Percentiles rank a stretch among this genome's conserved stretches.
phyloP scores from a whole-genome alignment of 495 filamentous ascomycete genomes.

The Aspergillus sclerotiicarbonarius region DNA sequence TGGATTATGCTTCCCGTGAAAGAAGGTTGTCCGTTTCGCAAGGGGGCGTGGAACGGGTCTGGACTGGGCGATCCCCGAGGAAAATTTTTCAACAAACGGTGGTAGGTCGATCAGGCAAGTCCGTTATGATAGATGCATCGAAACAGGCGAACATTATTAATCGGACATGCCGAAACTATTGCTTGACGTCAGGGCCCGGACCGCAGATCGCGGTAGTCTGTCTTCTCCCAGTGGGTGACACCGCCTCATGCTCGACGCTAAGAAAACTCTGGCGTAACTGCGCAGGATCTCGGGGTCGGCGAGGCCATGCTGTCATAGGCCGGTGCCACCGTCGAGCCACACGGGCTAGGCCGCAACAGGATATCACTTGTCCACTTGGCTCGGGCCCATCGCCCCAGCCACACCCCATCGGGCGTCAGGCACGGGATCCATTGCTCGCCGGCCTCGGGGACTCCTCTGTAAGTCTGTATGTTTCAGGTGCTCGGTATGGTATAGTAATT shows the following conservation, averaged over 20 bases:
- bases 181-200: constrained; percentile 5
- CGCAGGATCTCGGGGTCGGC: neutral
- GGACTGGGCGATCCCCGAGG: neutral
- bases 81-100: neutral
- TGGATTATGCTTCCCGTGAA: too few relatives aligned
- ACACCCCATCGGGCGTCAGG: neutral
- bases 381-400: neutral
- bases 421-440: neutral
- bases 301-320: constrained; percentile 1
- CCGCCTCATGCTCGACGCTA: constrained; percentile 12
- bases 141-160: neutral
- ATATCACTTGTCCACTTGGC: neutral
- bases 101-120: neutral
- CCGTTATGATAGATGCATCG: constrained; percentile 4
- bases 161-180: constrained; percentile 19
- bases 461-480: neutral
- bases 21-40: too few relatives aligned
- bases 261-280: neutral
- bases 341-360: neutral
- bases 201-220: constrained; percentile 11
- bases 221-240: constrained; percentile 1
- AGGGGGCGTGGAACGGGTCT: neutral
- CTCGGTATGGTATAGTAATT: neutral
- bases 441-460: neutral
- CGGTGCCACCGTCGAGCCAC: neutral